Base-by-base conservation (phyloP, 1,284 basidiomycete species). In the Ustilago trichophora region DNA sequence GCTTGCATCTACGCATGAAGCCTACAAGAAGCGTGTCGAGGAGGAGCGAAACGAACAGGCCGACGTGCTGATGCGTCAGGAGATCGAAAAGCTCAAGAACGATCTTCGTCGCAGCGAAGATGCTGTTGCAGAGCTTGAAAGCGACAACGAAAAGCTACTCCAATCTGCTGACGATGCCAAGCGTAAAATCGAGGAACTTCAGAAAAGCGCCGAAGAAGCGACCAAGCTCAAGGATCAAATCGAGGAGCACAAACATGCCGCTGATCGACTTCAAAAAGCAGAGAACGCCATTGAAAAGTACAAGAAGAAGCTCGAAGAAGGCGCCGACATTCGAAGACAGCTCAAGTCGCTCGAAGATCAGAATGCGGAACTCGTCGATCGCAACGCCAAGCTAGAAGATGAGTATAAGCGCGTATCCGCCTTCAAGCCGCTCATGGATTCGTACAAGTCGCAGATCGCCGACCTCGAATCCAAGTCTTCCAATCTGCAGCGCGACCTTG, bases 201-300 rank as follows among this genome's bases (percentile, higher is more conserved):
- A 90, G 76, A 83, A 80, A 3, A 86, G 87, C 73, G 92, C 92
- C 0, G 89, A 90, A 62, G 88, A 93, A 73, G 89, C 89, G 2
- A 85, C 84, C 5, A 87, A 87, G 67, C 85, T 98, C 56, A 94
- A 93, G 78, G 95, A 98, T 77, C 90, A 96, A 82, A 85, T 97
- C 1, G 95, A 98, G 77, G 95, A 98, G 19, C 55, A 69, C 43
- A 51, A 57, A 24, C 93, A 96, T 82, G 89, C 91, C 4, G 90
- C 91, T 4, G 95, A 97, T 73, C 91, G 89, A 64, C 84, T 93
- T 27, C 90, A 92, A 76, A 97, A 95, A 85, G 91, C 89, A 6
- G 95, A 98, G 82, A 95, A 95, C 75, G 93, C 95, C 27, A 92
- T 97, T 86, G 93, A 98, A 82, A 98, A 98, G 82, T 96, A 97